Conservation (phyloP, 2,329 filamentous ascomycete genomes). For the Xylariales sp. region DNA sequence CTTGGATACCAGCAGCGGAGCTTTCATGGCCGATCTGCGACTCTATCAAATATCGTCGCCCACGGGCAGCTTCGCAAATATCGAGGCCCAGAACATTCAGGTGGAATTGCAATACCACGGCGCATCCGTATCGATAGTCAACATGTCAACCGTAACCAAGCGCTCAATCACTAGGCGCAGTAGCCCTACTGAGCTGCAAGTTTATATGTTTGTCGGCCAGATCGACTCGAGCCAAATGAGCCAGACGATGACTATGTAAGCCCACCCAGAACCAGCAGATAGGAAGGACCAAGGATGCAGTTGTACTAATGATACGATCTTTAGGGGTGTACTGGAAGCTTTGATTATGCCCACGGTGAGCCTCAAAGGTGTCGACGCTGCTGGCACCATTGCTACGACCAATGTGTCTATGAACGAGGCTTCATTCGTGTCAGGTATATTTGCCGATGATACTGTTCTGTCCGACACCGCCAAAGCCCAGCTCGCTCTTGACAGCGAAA, state of each 20-base stretch:
- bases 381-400: slow-evolving; percentile 51
- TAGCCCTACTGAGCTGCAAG: slow-evolving; percentile 47
- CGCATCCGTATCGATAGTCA: slow-evolving; percentile 45
- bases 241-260: slow-evolving; percentile 58
- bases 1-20: slow-evolving; percentile 61
- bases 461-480: slow-evolving; percentile 46
- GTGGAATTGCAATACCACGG: slow-evolving; percentile 52
- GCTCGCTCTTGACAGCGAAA: slow-evolving; percentile 43
- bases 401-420: slow-evolving; percentile 67
- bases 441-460: slow-evolving; percentile 52
- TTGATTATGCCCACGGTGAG: slow-evolving; percentile 66
- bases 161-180: slow-evolving; percentile 13
- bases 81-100: slow-evolving; percentile 47
- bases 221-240: slow-evolving; percentile 56
- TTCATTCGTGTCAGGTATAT: slow-evolving; percentile 66
- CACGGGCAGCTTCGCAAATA: slow-evolving; percentile 46
- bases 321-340: slow-evolving; percentile 53
- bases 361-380: slow-evolving; percentile 52
- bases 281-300: accelerated
- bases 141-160: slow-evolving; percentile 10
- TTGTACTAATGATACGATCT: slow-evolving; percentile 4
- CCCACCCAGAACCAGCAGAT: neutral
- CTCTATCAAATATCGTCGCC: slow-evolving; percentile 66
- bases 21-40: slow-evolving; percentile 73
- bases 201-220: slow-evolving; percentile 65